Evolutionary conservation across 768 basidiomycete species (phyloP), one percentile per base, ranked within the genome.

Genomic region (Xerocomus spinulosus): DNA sequence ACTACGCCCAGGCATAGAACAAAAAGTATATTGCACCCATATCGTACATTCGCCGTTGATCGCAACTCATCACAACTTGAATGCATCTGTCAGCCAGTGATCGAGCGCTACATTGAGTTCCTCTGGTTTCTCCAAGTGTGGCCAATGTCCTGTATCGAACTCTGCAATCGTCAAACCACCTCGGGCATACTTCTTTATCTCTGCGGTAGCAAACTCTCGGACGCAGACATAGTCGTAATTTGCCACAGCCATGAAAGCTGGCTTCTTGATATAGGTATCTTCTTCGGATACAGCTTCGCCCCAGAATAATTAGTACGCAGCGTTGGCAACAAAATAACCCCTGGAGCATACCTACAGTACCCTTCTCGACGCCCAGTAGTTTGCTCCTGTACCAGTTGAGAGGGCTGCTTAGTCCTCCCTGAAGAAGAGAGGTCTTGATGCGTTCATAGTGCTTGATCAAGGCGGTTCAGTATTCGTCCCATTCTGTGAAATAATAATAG

Each of bases 131-230:
- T 69, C 68, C 51, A 74, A 44, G 4, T 62, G 61, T 9, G 62
- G 52, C 69, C 71, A 76, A 45, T 76, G 74, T 2, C 67, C 69
- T 3, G 61, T 54, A 26, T 72, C 67, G 24, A 70, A 68, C 42
- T 67, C 68, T 44, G 51, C 59, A 8, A 64, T 49, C 9, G 67
- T 68, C 37, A 64, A 40, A 24, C 59, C 55, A 36, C 60, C 61
- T 29, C 51, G 50, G 8, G 65, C 62, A 48, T 62, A 59, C 45
- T 63, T 53, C 47, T 62, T 46, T 10, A 69, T 63, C 25, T 44
- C 44, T 24, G 54, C 18, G 26, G 54, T 52, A 24, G 56, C 61
- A 25, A 60, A 56, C 13, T 55, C 58, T 23, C 58, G 54, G 44
- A 63, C 15, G 51, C 64, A 66, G 41, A 73, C 62, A 46, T 58